Base-by-base conservation (phyloP, 345 rosid genomes). In the Eucalyptus sp. region DNA sequence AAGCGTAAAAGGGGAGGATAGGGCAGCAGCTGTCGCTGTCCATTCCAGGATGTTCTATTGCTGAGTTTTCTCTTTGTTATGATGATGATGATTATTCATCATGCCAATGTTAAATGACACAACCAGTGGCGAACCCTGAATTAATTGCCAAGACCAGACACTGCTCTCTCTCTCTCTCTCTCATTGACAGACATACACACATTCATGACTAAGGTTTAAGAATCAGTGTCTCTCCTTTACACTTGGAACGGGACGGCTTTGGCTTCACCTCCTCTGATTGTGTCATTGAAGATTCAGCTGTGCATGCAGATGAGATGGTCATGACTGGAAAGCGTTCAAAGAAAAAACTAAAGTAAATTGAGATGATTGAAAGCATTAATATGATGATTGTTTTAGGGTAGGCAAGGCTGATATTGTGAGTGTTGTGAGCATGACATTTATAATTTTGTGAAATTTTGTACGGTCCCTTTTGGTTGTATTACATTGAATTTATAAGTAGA, bases 21-120 rank as follows among this genome's bases (percentile, higher is more conserved):
- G 90, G 90, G 44, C 88, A 93, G 92, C 92, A 93, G 90, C 90
- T 91, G 93, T 94, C 94, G 31, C 88, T 93, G 91, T 94, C 95
- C 7, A 11, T 22, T 41, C 48, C 84, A 76, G 46, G 24, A 76
- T 76, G 84, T 76, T 76, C 84, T 76, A 48, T 22, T 20, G 84
- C 48, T 41, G 84, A 27, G 8, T 76, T 76, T 41, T 76, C 48
- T 76, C 84, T 41, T 43, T 76, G 84, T 41, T 41, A 22, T 10
- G 84, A 76, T 10, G 48, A 20, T 41, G 48, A 76, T 41, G 84
- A 76, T 41, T 41, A 76, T 76, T 44, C 13, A 6, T 20, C 84
- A 76, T 12, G 48, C 84, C 84, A 20, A 41, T 76, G 48, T 76
- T 76, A 41, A 76, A 76, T 76, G 84, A 20, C 83, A 64, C 76